Conservation (phyloP, 352 stramenopile species). For the Globisporangium heterothallicum region DNA sequence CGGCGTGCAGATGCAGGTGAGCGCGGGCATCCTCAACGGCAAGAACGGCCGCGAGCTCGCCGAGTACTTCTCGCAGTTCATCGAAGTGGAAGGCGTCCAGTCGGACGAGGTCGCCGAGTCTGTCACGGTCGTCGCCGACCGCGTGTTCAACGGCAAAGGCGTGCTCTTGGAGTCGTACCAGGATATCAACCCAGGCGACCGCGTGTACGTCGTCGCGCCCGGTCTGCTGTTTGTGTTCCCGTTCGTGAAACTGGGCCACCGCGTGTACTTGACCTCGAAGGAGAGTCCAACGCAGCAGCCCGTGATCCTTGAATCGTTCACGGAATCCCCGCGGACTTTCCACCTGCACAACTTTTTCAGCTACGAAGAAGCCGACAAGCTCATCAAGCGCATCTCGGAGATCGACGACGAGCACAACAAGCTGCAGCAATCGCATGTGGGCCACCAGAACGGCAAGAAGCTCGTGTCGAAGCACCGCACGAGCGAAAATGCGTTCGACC, state of each 20-base stretch:
- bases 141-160: conserved; percentile 68
- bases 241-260: conserved; percentile 76
- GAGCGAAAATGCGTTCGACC: conserved; percentile 88
- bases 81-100: conserved; percentile 56
- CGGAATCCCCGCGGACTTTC: conserved; percentile 80
- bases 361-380: conserved; percentile 63
- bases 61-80: conserved; percentile 77
- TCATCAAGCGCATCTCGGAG: conserved; percentile 74
- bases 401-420: conserved; percentile 82
- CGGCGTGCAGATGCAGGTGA: conserved; percentile 68
- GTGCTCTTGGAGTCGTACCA: conserved; percentile 42
- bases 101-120: conserved; percentile 6
- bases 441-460: conserved; percentile 68
- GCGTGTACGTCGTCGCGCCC: conserved; percentile 69
- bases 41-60: conserved; percentile 50
- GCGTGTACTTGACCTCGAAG: conserved; percentile 44
- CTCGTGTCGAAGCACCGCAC: conserved; percentile 66
- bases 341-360: conserved; percentile 87
- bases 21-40: conserved; percentile 43
- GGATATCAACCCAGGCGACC: conserved; percentile 47
- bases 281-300: conserved; percentile 51
- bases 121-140: conserved; percentile 46
- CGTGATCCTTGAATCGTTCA: conserved; percentile 72
- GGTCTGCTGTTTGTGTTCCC: conserved; percentile 73
- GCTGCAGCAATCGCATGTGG: conserved; percentile 77